A percentile compares a stretch with the other conserved stretches of the same genome.
Conservation (phyloP, 2,329 filamentous ascomycete species). For the Dendryphion nanum region DNA sequence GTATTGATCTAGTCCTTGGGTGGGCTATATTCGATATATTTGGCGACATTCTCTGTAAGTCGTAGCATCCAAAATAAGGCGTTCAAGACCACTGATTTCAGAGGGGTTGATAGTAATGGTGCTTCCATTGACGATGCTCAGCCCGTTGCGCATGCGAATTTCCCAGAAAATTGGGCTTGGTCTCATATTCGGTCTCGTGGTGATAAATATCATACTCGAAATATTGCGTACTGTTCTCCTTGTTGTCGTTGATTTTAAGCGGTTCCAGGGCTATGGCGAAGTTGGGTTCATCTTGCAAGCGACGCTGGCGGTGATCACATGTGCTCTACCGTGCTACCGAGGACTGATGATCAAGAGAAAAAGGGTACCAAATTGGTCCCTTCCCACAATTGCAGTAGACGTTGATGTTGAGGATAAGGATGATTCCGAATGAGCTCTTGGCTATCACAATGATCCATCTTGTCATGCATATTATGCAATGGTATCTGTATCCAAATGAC, state of each 20-base stretch:
- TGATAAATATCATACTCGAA: constrained; percentile 7
- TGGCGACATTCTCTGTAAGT: constrained; percentile 2
- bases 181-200: constrained; percentile 3
- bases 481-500: no score
- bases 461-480: no score
- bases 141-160: constrained; percentile 1
- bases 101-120: constrained; percentile 4
- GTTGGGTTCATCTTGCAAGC: constrained; percentile 9
- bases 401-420: no score
- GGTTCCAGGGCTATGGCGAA: neutral
- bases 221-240: constrained; percentile 6
- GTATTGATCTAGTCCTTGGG: neutral
- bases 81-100: neutral
- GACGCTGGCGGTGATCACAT: constrained; percentile 9
- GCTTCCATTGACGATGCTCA: constrained; percentile 4
- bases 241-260: neutral
- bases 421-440: no score
- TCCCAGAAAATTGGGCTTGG: constrained; percentile 5
- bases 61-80: neutral
- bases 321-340: constrained; percentile 12
- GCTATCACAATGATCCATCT: no score
- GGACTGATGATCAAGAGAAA: no score
- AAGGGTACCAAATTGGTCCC: no score
- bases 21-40: neutral
- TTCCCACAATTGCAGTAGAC: no score